Percentiles rank a stretch among this genome's conserved stretches.
phyloP scores from a whole-genome alignment of 2,329 filamentous ascomycete genomes.

The Alternaria metachromatica region DNA sequence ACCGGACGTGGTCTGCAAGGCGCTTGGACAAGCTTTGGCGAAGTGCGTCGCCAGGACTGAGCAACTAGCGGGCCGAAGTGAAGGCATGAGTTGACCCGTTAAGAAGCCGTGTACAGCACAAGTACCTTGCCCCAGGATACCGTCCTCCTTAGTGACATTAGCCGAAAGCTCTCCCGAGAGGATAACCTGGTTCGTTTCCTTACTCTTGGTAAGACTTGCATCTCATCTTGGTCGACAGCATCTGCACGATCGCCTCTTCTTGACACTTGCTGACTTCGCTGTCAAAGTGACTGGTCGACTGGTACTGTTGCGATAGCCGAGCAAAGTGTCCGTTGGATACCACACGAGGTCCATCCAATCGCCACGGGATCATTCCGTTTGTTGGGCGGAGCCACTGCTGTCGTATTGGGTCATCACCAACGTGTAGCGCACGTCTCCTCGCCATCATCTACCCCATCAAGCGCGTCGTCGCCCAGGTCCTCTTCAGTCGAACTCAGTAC shows the following conservation, averaged over 20 bases:
- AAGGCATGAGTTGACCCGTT: constrained; percentile 24
- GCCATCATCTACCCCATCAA: constrained; percentile 7
- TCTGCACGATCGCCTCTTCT: background rate
- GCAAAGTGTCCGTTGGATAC: constrained; percentile 28
- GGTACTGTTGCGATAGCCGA: constrained; percentile 25
- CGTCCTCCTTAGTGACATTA: constrained; percentile 2
- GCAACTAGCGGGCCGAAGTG: constrained; percentile 28
- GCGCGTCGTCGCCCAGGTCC: background rate
- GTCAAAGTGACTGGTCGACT: constrained; percentile 21
- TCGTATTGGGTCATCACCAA: constrained; percentile 14
- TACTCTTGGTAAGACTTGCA: background rate
- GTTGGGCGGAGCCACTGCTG: constrained; percentile 25
- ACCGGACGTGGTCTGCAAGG: constrained; percentile 39
- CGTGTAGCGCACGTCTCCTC: constrained; percentile 17
- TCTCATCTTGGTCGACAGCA: background rate
- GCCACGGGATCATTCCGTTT: constrained; percentile 34
- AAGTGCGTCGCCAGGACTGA: constrained; percentile 34
- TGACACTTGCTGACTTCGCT: constrained; percentile 28
- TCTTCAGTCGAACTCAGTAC: constrained; percentile 6
- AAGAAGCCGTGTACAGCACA: constrained; percentile 25
- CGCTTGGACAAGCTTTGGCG: constrained; percentile 43
- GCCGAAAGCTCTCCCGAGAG: background rate
- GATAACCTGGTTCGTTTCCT: background rate
- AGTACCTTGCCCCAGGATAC: constrained; percentile 19
- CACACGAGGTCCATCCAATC: constrained; percentile 27